These are phyloP conservation scores for Phytophthora pseudosyringae DNA, from an alignment of 352 stramenopile species.

Conservation along the genomic window DNA sequence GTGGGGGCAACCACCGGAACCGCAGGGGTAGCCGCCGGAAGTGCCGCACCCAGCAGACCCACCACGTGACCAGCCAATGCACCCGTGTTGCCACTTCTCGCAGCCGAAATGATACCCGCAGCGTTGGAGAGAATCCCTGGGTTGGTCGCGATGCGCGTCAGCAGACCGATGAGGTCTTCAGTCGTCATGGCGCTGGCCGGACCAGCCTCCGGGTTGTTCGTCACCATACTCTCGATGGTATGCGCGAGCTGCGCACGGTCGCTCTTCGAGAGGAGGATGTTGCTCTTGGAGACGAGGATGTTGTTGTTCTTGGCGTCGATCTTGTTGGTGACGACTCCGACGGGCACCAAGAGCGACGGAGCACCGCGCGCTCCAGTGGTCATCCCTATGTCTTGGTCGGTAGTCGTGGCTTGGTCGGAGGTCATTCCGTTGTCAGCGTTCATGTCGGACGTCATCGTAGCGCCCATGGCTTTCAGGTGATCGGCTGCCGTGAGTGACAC, in stretches of 20 bases:
- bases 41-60: slow-evolving; percentile 1
- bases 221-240: slow-evolving; percentile 7
- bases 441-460: neutral
- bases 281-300: slow-evolving; percentile 7
- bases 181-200: slow-evolving; percentile 1
- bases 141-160: slow-evolving; percentile 8
- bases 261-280: neutral
- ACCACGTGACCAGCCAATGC: slow-evolving; percentile 16
- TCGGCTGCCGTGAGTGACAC: neutral
- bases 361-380: neutral
- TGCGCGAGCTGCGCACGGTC: slow-evolving; percentile 21
- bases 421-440: neutral
- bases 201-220: slow-evolving; percentile 2
- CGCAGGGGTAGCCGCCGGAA: neutral
- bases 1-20: neutral
- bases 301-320: slow-evolving; percentile 3
- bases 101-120: slow-evolving; percentile 16
- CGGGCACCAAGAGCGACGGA: neutral
- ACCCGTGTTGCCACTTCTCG: slow-evolving; percentile 10
- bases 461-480: neutral
- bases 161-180: slow-evolving; percentile 14
- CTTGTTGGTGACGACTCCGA: slow-evolving; percentile 3
- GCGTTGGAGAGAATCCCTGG: slow-evolving; percentile 1
- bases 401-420: neutral
- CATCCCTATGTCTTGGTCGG: no score